Conservation (phyloP, 495 filamentous ascomycete species). For the Hyaloscypha variabilis region DNA sequence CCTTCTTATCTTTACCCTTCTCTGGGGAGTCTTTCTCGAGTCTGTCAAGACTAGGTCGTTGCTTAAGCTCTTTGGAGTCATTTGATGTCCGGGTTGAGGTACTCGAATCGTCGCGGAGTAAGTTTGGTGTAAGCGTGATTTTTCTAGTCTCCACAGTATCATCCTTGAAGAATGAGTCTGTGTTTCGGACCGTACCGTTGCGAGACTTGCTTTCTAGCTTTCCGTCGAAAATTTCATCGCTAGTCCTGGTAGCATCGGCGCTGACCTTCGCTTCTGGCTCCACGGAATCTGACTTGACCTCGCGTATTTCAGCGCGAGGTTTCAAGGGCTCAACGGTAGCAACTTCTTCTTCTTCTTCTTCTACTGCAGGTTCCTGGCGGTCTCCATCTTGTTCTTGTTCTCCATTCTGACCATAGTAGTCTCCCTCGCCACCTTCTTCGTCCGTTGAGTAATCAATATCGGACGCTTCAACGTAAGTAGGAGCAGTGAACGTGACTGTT, state of each 20-base stretch:
- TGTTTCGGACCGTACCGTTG: conserved; percentile 84
- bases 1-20: conserved; percentile 53
- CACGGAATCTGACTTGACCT: conserved; percentile 37
- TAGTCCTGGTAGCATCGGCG: conserved; percentile 50
- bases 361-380: conserved; percentile 36
- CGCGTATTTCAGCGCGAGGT: conserved; percentile 32
- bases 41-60: conserved; percentile 56
- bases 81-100: conserved; percentile 56
- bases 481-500: conserved; percentile 79
- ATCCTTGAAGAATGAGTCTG: conserved; percentile 96
- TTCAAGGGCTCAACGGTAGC: conserved; percentile 29
- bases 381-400: conserved; percentile 41
- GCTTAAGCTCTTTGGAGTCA: conserved; percentile 65
- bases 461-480: conserved; percentile 88
- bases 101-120: conserved; percentile 82
- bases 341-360: conserved; percentile 39
- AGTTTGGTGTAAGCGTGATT: conserved; percentile 92
- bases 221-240: conserved; percentile 70
- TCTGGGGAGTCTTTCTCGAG: conserved; percentile 50
- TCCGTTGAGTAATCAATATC: conserved; percentile 88
- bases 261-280: conserved; percentile 31
- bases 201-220: conserved; percentile 65
- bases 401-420: conserved; percentile 47
- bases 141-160: conserved; percentile 95
- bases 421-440: conserved; percentile 73